phyloP scores from a whole-genome alignment of 2,329 filamentous ascomycete genomes.

The Clonostachys byssicola region DNA sequence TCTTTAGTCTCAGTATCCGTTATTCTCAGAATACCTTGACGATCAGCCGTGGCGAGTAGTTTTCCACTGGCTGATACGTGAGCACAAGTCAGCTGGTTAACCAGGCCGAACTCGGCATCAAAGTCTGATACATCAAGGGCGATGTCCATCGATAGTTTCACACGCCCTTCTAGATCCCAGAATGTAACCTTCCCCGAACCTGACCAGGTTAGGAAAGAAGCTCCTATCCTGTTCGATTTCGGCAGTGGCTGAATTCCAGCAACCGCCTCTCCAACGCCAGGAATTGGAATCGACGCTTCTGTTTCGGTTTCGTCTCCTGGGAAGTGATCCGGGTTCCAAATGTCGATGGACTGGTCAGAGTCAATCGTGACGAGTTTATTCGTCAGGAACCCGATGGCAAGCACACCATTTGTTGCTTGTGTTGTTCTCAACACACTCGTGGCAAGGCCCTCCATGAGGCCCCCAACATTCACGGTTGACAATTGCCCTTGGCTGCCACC shows the following conservation, averaged over 20 bases:
- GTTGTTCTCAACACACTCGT: constrained; percentile 30
- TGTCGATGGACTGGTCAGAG: constrained; percentile 68
- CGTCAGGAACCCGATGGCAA: constrained; percentile 65
- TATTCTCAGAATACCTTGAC: constrained; percentile 74
- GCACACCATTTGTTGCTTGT: constrained; percentile 39
- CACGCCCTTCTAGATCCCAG: constrained; percentile 73
- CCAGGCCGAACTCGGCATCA: constrained; percentile 43
- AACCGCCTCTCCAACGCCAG: constrained; percentile 61
- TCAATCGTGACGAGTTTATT: constrained; percentile 73
- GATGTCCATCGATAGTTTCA: constrained; percentile 60
- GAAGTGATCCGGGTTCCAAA: constrained; percentile 47
- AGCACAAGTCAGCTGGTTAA: constrained; percentile 58
- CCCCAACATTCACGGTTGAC: constrained; percentile 44
- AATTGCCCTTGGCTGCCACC: constrained; percentile 63
- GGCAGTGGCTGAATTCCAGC: constrained; percentile 68
- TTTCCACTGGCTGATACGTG: constrained; percentile 57
- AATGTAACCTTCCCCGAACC: constrained; percentile 74
- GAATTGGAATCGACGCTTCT: constrained; percentile 48
- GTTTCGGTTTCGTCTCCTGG: constrained; percentile 30
- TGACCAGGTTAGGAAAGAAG: constrained; percentile 88
- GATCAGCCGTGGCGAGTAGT: constrained; percentile 79
- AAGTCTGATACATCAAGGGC: constrained; percentile 60
- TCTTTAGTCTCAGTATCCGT: constrained; percentile 59
- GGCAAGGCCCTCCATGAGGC: constrained; percentile 35
- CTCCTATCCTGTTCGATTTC: constrained; percentile 53